Evolutionary conservation across 192 early-diverging fungal genomes (phyloP).

Genomic region (Backusella morwellensis): DNA sequence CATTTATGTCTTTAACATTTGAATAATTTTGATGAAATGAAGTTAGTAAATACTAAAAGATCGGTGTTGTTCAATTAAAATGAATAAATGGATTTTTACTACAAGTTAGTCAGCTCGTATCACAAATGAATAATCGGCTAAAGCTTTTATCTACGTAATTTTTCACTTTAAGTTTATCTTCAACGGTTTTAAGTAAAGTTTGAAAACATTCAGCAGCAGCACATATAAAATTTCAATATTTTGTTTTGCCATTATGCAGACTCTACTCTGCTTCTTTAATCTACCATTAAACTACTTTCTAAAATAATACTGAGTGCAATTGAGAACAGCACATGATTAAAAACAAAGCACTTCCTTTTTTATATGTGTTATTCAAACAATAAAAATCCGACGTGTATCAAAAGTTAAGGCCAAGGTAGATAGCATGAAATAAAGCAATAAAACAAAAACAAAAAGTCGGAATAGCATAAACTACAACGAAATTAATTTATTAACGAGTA

Average conservation of each 20-base stretch:
- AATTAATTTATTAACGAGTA: neutral
- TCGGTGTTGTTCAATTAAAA: neutral
- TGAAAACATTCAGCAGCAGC: neutral
- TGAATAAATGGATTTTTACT: neutral
- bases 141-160: neutral
- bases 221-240: neutral
- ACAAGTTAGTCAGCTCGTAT: neutral
- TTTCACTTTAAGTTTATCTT: neutral
- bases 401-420: neutral
- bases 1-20: neutral
- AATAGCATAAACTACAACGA: neutral
- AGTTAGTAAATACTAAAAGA: neutral
- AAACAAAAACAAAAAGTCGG: neutral
- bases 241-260: neutral
- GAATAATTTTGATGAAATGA: neutral
- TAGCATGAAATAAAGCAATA: neutral
- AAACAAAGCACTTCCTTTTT: neutral
- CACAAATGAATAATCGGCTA: neutral
- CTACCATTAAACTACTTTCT: neutral
- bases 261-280: neutral
- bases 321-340: neutral
- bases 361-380: neutral
- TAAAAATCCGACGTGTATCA: conserved; percentile 1
- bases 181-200: neutral
- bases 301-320: neutral